Conservation (phyloP, 1,284 basidiomycete genomes). For the Sanguinoderma infundibulare region DNA sequence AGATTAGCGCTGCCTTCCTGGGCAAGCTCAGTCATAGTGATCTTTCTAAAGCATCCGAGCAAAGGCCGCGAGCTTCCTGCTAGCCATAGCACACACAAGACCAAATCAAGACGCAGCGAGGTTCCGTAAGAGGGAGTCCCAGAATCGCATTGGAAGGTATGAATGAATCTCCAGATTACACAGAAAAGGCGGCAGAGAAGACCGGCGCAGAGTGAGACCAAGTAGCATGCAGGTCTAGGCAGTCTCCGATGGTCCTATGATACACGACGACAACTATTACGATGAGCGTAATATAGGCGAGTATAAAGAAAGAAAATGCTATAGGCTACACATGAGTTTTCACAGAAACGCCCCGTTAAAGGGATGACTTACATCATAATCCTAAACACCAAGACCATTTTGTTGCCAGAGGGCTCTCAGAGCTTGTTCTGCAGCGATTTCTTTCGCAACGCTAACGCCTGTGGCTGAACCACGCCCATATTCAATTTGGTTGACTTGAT, state of each 20-base stretch:
- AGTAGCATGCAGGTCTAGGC: conserved; percentile 20
- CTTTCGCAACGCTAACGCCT: conserved; percentile 7
- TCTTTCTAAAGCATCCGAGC: conserved; percentile 11
- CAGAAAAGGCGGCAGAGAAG: conserved; percentile 14
- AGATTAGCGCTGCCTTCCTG: conserved; percentile 20
- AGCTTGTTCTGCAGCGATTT: conserved; percentile 21
- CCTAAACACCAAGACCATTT: conserved; percentile 1
- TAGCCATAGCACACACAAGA: conserved; percentile 14
- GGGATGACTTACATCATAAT: background rate
- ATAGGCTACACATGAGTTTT: background rate
- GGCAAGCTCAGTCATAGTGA: conserved; percentile 12
- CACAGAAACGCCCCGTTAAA: background rate
- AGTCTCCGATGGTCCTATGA: conserved; percentile 9
- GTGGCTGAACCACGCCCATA: conserved; percentile 18
- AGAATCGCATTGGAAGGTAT: conserved; percentile 18
- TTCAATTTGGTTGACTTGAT: conserved; percentile 15
- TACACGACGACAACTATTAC: conserved; percentile 1
- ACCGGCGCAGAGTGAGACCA: conserved; percentile 8
- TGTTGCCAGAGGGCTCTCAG: conserved; percentile 16
- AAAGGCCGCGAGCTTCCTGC: conserved; percentile 15
- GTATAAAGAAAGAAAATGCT: background rate
- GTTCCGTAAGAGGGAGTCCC: conserved; percentile 2
- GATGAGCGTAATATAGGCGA: background rate
- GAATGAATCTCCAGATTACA: conserved; percentile 26
- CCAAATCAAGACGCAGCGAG: background rate